These are phyloP conservation scores for Chalciporus piperatoides DNA, from an alignment of 1,284 basidiomycete genomes.

Conservation along the genomic window DNA sequence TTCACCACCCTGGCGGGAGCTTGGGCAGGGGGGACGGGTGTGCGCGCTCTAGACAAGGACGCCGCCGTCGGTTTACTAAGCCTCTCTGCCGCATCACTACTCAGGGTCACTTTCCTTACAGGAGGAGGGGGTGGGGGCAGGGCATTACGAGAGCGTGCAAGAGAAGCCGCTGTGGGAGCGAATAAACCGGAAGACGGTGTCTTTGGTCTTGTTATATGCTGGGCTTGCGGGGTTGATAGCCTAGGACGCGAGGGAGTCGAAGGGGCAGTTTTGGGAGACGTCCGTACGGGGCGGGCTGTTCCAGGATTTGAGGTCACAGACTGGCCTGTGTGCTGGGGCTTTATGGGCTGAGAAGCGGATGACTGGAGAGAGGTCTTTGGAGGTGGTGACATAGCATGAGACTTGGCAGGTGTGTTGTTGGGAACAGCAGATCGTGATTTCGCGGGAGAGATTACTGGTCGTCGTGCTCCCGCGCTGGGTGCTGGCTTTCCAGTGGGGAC, in stretches of 20 bases:
- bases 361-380: constrained; percentile 32
- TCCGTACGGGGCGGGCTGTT: constrained; percentile 30
- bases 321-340: constrained; percentile 52
- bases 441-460: constrained; percentile 19
- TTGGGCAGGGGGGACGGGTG: constrained; percentile 21
- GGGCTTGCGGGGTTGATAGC: constrained; percentile 36
- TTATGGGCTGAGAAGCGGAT: constrained; percentile 40
- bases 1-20: constrained; percentile 26
- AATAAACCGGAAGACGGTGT: constrained; percentile 60
- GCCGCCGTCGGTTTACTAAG: constrained; percentile 75
- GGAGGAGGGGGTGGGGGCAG: constrained; percentile 44
- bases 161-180: constrained; percentile 74
- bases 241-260: constrained; percentile 45
- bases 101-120: constrained; percentile 48
- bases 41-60: constrained; percentile 53
- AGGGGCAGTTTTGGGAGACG: constrained; percentile 33
- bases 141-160: constrained; percentile 59
- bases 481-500: constrained; percentile 23
- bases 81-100: constrained; percentile 51
- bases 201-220: constrained; percentile 40
- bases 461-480: constrained; percentile 16
- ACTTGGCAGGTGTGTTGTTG: constrained; percentile 27
- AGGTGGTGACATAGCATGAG: constrained; percentile 24
- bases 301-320: constrained; percentile 44
- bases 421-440: constrained; percentile 25